phyloP scores from a whole-genome alignment of 768 basidiomycete genomes.

The Pleurotus sapidus region DNA sequence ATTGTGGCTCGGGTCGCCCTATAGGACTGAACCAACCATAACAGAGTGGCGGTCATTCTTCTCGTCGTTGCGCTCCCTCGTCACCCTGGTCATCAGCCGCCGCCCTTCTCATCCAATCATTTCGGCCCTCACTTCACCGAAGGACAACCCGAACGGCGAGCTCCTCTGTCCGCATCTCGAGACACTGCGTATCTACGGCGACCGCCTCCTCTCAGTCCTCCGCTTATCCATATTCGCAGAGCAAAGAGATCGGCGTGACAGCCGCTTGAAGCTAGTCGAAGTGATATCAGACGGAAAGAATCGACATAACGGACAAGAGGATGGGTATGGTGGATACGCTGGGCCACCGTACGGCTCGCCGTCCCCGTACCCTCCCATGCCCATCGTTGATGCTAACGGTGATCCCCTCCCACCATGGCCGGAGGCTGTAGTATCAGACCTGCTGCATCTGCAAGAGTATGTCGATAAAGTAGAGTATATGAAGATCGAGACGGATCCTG shows the following conservation, averaged over 20 bases:
- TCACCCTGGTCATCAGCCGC: conserved; percentile 4
- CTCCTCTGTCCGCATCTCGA: conserved; percentile 2
- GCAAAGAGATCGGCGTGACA: conserved; percentile 1
- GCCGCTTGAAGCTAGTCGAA: neutral
- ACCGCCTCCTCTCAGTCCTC: conserved; percentile 5
- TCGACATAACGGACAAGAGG: neutral
- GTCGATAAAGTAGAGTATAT: conserved; percentile 6
- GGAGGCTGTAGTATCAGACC: conserved; percentile 3
- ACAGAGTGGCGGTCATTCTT: conserved; percentile 4
- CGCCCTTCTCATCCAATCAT: neutral
- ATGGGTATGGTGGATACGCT: neutral
- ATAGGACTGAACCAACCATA: neutral
- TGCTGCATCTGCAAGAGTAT: conserved; percentile 5
- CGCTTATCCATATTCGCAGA: conserved; percentile 4
- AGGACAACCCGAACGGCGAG: conserved; percentile 1
- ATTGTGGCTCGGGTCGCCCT: neutral
- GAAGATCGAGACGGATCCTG: conserved; percentile 1
- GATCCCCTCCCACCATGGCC: neutral
- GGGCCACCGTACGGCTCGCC: neutral
- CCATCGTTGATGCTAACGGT: neutral
- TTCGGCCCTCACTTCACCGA: neutral
- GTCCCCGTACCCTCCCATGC: neutral
- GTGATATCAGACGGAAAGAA: neutral
- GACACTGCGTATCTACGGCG: conserved; percentile 1
- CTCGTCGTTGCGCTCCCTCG: neutral